Evolutionary conservation across 1,139 yeast species (phyloP).

Genomic region (Candida albicans): DNA sequence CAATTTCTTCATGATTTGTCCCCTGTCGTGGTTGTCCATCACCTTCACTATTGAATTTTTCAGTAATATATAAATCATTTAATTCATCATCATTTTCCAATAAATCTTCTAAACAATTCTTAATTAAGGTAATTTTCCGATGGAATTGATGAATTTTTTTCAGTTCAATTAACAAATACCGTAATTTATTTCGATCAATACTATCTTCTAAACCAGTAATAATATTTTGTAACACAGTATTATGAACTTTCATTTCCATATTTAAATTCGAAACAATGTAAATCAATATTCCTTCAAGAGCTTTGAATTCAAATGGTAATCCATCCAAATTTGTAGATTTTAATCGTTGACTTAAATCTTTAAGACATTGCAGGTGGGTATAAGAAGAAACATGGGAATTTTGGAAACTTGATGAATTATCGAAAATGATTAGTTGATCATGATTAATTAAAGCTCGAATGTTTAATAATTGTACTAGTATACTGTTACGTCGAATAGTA

Average conservation of each 20-base stretch:
- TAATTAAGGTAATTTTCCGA: slow-evolving; percentile 40
- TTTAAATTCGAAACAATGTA: slow-evolving; percentile 40
- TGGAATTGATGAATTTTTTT: slow-evolving; percentile 48
- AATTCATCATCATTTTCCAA: slow-evolving; percentile 43
- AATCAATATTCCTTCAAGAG: slow-evolving; percentile 43
- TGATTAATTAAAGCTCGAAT: slow-evolving; percentile 43
- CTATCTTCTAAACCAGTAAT: slow-evolving; percentile 39
- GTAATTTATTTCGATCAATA: slow-evolving; percentile 39
- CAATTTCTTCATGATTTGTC: slow-evolving; percentile 44
- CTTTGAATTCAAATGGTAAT: slow-evolving; percentile 46
- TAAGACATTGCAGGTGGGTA: slow-evolving; percentile 36
- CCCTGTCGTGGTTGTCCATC: slow-evolving; percentile 27
- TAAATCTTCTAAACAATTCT: slow-evolving; percentile 41
- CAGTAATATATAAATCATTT: slow-evolving; percentile 42
- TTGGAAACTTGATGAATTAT: slow-evolving; percentile 22
- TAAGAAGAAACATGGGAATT: slow-evolving; percentile 28
- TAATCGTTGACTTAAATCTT: slow-evolving; percentile 25
- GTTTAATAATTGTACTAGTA: slow-evolving; percentile 42
- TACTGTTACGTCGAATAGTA: slow-evolving; percentile 36
- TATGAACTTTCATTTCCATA: slow-evolving; percentile 46
- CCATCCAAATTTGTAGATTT: slow-evolving; percentile 17
- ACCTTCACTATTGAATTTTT: slow-evolving; percentile 19
- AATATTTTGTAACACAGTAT: slow-evolving; percentile 39
- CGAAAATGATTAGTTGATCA: slow-evolving; percentile 43
- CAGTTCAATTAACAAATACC: slow-evolving; percentile 44